phyloP scores from a whole-genome alignment of 2,329 filamentous ascomycete genomes.

The Epichloe brachyelytri region DNA sequence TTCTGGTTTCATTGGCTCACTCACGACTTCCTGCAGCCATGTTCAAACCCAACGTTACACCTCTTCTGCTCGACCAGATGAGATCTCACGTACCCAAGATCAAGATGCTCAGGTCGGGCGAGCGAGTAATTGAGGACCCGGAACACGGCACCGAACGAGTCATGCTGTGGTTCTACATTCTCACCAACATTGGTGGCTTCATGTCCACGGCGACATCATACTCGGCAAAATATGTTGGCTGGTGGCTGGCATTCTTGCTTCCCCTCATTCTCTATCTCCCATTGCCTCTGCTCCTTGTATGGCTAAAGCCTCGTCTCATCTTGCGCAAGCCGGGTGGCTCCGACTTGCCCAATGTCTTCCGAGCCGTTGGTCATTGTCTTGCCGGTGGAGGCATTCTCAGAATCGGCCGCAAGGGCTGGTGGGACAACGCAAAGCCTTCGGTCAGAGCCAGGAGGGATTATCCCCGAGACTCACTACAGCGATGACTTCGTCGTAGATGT shows the following conservation, averaged over 20 bases:
- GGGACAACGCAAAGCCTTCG: conserved; percentile 46
- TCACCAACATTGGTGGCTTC: conserved; percentile 42
- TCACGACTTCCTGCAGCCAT: conserved; percentile 15
- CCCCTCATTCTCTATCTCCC: conserved; percentile 41
- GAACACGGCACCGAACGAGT: conserved; percentile 51
- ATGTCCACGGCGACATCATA: conserved; percentile 39
- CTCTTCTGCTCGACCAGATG: conserved; percentile 55
- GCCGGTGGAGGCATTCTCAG: conserved; percentile 37
- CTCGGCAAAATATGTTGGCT: conserved; percentile 36
- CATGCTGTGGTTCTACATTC: conserved; percentile 50
- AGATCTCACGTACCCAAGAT: conserved; percentile 32
- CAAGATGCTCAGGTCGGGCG: conserved; percentile 33
- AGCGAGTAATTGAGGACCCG: conserved; percentile 56
- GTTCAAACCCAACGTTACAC: conserved; percentile 64
- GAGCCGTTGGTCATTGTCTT: conserved; percentile 39
- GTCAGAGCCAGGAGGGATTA: conserved; percentile 29
- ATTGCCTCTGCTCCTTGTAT: conserved; percentile 43
- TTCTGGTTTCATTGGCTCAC: too few relatives aligned
- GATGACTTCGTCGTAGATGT: conserved; percentile 57
- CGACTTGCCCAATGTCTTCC: conserved; percentile 46
- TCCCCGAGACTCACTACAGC: conserved; percentile 41
- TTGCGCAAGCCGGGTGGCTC: conserved; percentile 50
- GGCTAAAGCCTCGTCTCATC: conserved; percentile 44
- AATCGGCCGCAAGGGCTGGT: conserved; percentile 41
- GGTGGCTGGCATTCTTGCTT: conserved; percentile 35